phyloP scores from a whole-genome alignment of 495 filamentous ascomycete genomes.

The Daldinia bambusicola region DNA sequence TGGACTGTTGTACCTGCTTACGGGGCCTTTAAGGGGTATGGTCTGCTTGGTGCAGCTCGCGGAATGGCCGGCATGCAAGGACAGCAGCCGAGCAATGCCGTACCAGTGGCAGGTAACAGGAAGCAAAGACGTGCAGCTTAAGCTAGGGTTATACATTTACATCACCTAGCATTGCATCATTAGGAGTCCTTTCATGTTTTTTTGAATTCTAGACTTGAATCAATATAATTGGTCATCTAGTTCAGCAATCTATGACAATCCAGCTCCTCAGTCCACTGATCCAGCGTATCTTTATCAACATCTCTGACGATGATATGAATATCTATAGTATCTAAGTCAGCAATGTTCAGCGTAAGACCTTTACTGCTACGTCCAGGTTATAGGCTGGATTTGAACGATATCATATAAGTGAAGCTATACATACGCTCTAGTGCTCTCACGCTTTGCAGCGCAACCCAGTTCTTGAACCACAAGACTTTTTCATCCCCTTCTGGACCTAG shows the following conservation, averaged over 20 bases:
- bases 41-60: constrained; percentile 70
- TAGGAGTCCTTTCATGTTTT: neutral
- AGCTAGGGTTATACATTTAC: neutral
- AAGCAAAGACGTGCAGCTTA: constrained; percentile 60
- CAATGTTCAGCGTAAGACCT: neutral
- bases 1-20: constrained; percentile 77
- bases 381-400: neutral
- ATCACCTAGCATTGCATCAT: constrained; percentile 1
- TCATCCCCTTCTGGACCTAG: constrained; percentile 63
- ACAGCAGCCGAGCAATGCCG: constrained; percentile 48
- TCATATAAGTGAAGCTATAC: constrained; percentile 13
- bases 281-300: constrained; percentile 66
- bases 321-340: constrained; percentile 41
- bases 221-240: constrained; percentile 4
- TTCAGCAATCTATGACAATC: constrained; percentile 48
- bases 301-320: constrained; percentile 70
- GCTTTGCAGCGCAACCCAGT: constrained; percentile 89
- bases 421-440: constrained; percentile 77
- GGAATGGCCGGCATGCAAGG: constrained; percentile 68
- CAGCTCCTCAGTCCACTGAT: constrained; percentile 66
- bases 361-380: neutral
- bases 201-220: constrained; percentile 1
- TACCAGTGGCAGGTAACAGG: constrained; percentile 56
- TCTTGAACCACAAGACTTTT: constrained; percentile 91
- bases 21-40: constrained; percentile 74